Percentiles rank a stretch among this genome's conserved stretches.
Evolutionary conservation across 495 filamentous ascomycete species (phyloP).

Genomic region (Penicillium longicatenatum): DNA sequence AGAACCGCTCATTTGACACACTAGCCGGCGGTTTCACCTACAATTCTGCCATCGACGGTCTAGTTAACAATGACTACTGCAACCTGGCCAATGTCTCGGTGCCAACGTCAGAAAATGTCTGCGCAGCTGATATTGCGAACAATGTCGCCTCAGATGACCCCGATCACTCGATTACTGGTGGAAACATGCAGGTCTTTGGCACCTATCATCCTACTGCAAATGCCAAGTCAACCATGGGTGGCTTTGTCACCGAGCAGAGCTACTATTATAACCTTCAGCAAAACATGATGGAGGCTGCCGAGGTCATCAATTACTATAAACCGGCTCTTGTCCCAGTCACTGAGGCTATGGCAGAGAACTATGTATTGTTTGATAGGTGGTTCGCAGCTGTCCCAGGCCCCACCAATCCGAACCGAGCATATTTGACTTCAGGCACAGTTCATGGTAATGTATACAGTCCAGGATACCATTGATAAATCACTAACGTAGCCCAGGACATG

Average conservation of each 20-base stretch:
- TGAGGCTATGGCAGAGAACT: slow-evolving; percentile 48
- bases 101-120: slow-evolving; percentile 35
- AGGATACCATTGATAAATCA: not conserved
- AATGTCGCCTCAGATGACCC: slow-evolving; percentile 46
- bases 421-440: slow-evolving; percentile 49
- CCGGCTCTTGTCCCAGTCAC: slow-evolving; percentile 48
- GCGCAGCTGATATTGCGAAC: slow-evolving; percentile 33
- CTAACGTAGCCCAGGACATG: slow-evolving; percentile 27
- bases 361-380: slow-evolving; percentile 50
- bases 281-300: slow-evolving; percentile 28
- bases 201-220: slow-evolving; percentile 39
- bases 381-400: slow-evolving; percentile 50
- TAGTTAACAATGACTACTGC: slow-evolving; percentile 36
- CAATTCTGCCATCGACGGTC: slow-evolving; percentile 34
- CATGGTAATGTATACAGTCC: slow-evolving; percentile 18
- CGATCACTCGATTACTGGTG: slow-evolving; percentile 50
- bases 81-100: slow-evolving; percentile 44
- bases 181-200: slow-evolving; percentile 51
- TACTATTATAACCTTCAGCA: slow-evolving; percentile 35
- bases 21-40: slow-evolving; percentile 44
- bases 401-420: slow-evolving; percentile 51
- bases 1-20: slow-evolving; percentile 48
- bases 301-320: slow-evolving; percentile 53
- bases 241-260: slow-evolving; percentile 51
- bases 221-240: slow-evolving; percentile 33